Percentiles rank a stretch among this genome's conserved stretches.
Evolutionary conservation across 2,329 filamentous ascomycete species (phyloP).

Genomic region (Aureobasidium sp.): DNA sequence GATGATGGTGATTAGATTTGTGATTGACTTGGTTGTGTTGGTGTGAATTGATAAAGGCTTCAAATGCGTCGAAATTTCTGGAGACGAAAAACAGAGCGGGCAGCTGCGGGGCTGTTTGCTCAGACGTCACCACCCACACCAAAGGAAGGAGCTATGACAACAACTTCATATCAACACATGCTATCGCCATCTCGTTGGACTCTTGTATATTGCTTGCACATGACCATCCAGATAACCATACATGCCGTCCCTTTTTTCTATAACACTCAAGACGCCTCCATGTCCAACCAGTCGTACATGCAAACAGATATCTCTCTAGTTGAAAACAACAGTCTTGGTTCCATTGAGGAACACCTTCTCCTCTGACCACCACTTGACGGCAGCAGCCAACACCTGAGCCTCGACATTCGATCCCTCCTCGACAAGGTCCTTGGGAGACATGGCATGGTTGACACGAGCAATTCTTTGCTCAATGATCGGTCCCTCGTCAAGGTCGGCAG

Average conservation of each 20-base stretch:
- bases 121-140: not conserved
- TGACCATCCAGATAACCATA: not conserved
- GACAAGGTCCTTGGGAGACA: constrained; percentile 68
- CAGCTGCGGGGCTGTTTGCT: constrained; percentile 6
- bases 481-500: constrained; percentile 75
- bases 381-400: constrained; percentile 72
- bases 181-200: not conserved
- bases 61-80: not conserved
- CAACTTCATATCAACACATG: not conserved
- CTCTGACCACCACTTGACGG: constrained; percentile 80
- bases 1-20: constrained; percentile 9
- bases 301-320: constrained; percentile 27
- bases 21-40: not conserved
- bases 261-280: not conserved
- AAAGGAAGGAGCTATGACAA: constrained; percentile 9
- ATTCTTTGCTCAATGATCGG: constrained; percentile 85
- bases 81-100: constrained; percentile 4
- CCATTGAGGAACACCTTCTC: constrained; percentile 71
- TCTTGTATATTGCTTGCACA: not conserved
- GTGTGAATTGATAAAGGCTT: not conserved
- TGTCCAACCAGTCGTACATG: not conserved
- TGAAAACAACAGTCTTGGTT: constrained; percentile 73
- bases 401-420: constrained; percentile 79
- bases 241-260: not conserved
- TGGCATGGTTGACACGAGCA: constrained; percentile 66